Percentiles rank a stretch among this genome's conserved stretches.
Evolutionary conservation across 2,329 filamentous ascomycete genomes (phyloP).

Genomic region (Penicillium olsonii): DNA sequence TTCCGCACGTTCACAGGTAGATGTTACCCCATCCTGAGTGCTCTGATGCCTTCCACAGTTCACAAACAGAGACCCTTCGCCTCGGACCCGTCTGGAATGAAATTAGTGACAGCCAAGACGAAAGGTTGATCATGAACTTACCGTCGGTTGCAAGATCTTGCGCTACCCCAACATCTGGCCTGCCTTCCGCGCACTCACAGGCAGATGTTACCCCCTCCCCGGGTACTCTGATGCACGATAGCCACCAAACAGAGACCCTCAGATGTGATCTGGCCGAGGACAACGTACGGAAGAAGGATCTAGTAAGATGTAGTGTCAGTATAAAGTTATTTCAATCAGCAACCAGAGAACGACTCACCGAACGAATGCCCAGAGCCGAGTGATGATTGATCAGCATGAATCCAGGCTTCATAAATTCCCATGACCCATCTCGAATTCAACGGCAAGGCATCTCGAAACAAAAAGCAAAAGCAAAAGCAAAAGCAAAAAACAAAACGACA

Average conservation of each 20-base stretch:
- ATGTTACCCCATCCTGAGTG: neutral
- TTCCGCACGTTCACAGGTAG: neutral
- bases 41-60: neutral
- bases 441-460: neutral
- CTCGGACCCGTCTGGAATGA: neutral
- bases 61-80: neutral
- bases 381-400: neutral
- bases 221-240: neutral
- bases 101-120: neutral
- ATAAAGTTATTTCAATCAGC: no score
- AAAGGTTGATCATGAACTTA: neutral
- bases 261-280: no score
- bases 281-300: no score
- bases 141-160: neutral
- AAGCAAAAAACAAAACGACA: neutral
- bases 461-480: neutral
- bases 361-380: neutral
- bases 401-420: slow-evolving; percentile 28
- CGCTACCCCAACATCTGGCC: neutral
- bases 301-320: no score
- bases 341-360: no score
- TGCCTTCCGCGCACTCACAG: neutral
- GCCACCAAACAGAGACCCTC: neutral
- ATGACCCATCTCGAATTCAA: neutral
- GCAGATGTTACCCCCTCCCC: neutral